Percentiles rank a stretch among this genome's conserved stretches.
These are phyloP conservation scores for Tubosaeta sp. DNA, from an alignment of 768 basidiomycete species.

Conservation along the genomic window DNA sequence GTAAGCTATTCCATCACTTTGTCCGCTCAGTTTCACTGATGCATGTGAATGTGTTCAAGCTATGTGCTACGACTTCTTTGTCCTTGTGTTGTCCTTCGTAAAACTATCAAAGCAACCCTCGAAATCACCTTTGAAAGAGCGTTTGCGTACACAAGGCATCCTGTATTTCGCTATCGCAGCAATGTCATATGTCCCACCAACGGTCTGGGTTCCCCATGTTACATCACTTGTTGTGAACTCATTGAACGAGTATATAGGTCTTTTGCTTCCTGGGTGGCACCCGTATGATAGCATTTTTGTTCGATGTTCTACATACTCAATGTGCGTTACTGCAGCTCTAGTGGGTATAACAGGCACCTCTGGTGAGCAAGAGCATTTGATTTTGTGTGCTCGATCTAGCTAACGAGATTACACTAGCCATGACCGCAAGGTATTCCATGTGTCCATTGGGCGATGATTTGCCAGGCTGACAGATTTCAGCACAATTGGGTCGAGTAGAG, in stretches of 20 bases:
- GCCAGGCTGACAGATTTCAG: conserved; percentile 1
- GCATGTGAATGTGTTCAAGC: conserved; percentile 1
- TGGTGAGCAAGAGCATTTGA: conserved; percentile 1
- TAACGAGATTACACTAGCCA: conserved; percentile 3
- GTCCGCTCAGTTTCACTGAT: not conserved
- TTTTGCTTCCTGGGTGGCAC: conserved; percentile 7
- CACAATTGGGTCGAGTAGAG: conserved; percentile 10
- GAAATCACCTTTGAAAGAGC: conserved; percentile 6
- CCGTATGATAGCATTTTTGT: conserved; percentile 1
- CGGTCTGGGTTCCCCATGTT: not conserved
- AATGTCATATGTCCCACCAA: conserved; percentile 9
- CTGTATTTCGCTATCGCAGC: conserved; percentile 14
- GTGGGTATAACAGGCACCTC: not conserved
- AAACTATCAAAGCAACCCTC: conserved; percentile 11
- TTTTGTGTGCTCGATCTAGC: not conserved
- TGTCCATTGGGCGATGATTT: not conserved
- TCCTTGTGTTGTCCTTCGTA: conserved; percentile 13
- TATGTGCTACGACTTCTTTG: conserved; percentile 16
- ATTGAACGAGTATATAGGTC: not conserved
- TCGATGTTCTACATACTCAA: not conserved
- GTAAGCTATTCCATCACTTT: conserved; percentile 2
- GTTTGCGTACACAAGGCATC: conserved; percentile 14
- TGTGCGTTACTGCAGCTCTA: not conserved
- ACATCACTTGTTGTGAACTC: not conserved
- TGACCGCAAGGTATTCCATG: conserved; percentile 8